Percentiles rank a stretch among this genome's conserved stretches.
Conservation (phyloP, 495 filamentous ascomycete genomes). For the Penicillium cinerascens region DNA sequence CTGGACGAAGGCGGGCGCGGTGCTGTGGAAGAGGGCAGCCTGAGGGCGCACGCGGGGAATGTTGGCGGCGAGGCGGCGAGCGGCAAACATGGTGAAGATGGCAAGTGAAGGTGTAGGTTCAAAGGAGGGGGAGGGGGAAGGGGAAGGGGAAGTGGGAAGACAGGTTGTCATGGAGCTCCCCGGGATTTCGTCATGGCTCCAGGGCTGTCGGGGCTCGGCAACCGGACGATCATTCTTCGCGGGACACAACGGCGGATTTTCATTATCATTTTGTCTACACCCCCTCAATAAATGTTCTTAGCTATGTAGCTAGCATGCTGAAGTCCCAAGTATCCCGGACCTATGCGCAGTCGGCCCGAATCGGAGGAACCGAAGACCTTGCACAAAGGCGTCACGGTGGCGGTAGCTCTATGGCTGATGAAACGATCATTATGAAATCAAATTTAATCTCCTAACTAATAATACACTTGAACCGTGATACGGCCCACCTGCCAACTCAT, state of each 20-base stretch:
- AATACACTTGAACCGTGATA: not conserved
- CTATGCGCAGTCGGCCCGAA: not conserved
- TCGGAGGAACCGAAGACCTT: not conserved
- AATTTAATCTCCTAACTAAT: not conserved
- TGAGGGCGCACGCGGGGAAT: constrained; percentile 35
- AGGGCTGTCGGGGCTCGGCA: not conserved
- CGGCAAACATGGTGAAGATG: constrained; percentile 37
- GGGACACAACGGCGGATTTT: not conserved
- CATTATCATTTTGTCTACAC: too few species aligned
- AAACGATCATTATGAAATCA: not conserved
- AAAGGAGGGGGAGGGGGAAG: not conserved
- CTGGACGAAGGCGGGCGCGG: constrained; percentile 51
- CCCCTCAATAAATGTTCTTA: not conserved
- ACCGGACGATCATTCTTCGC: not conserved
- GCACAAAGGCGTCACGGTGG: not conserved
- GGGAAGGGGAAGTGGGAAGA: not conserved
- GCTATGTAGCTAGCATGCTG: not conserved
- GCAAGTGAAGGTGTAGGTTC: not conserved
- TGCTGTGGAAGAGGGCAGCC: constrained; percentile 48
- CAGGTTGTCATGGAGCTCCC: constrained; percentile 3
- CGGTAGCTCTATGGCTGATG: not conserved
- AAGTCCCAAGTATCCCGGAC: not conserved
- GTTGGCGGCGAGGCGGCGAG: constrained; percentile 37
- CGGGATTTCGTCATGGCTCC: constrained; percentile 12
- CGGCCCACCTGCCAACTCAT: not conserved